Base-by-base conservation (phyloP, 2,329 filamentous ascomycete species). In the Pseudocercospora cruenta region DNA sequence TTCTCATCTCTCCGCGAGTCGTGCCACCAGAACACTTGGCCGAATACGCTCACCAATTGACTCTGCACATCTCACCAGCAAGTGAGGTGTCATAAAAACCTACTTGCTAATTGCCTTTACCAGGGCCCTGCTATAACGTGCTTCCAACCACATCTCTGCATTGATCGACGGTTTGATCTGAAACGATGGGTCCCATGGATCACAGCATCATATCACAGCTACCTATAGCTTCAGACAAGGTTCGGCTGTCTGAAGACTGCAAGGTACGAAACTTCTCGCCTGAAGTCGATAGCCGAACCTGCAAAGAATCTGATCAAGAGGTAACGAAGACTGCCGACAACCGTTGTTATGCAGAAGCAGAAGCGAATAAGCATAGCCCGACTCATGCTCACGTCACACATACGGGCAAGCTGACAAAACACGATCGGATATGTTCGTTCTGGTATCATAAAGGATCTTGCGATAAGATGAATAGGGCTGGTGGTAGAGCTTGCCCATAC, bases 341-440 rank as follows among this genome's bases (percentile, higher is more conserved):
- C 10, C 22, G 22, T 16, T 33, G 16, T 12, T 55, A 33, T 54
- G 51, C 22, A 24, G 24, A 28, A 26, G 24, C 21, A 54, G 9
- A 54, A 54, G 51, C 51, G 51, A 54, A 54, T 54, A 54, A 54
- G 51, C 51, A 28, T 19, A 54, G n/a, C 51, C 24, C 51, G 51
- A 55, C 51, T 55, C 51, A 10, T 55, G 51, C 51, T 5, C 24
- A n/a, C 26, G 1, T 16, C 24, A 28, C 51, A 55, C 19, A 55
- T 19, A 19, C 22, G 26, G 21, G 7, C 22, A 55, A 55, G 51
- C 51, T 33, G 26, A 55, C 51, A 55, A 31, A 14, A 31, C 16
- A 31, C 33, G 19, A 43, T 43, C 28, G 55, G 28, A 58, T 43
- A 21, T 58, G 55, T 33, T 58, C 55, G 19, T 24, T 21, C 12